Evolutionary conservation across 2,329 filamentous ascomycete genomes (phyloP), one percentile per base, ranked within the genome.

Genomic region (Fusarium mundagurra): DNA sequence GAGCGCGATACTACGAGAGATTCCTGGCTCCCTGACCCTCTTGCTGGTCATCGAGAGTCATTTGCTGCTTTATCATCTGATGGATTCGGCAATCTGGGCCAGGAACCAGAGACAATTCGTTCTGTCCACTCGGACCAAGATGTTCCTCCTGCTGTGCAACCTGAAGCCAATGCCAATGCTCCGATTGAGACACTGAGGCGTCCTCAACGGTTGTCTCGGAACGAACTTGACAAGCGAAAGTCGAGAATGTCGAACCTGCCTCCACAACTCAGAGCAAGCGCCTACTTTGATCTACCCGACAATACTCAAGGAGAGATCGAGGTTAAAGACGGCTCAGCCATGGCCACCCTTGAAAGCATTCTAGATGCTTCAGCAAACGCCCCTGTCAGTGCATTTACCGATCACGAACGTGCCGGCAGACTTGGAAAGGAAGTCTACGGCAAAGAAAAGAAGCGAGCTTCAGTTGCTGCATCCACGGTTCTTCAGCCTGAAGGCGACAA

Each of bases 351-450:
- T 13, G 95, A 99, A 75, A 95, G 91, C 80, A 97, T 99, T 61
- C 88, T 99, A 22, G 93, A 98, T 80, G 96, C 96, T 13, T 96
- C 96, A 6, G 93, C 94, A 6, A 90, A 88, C 68, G 96, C 96
- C 1, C 96, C 96, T 3, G 95, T 98, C 36, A 94, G 88, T 74
- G 96, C 95, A 33, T 98, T 98, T 78, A 97, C 93, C 1, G 94
- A 98, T 78, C 95, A 98, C 81, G 90, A 92, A 1, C 95, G 93
- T 79, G 93, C 92, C 34, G 95, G 95, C 9, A 90, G 91, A 71
- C 86, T 95, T 17, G 93, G 94, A 31, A 82, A 89, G 9, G 93
- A 96, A 76, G 89, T 95, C 0, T 97, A 96, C 79, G 92, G 92
- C 39, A 80, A 84, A 73, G 84, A 88, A 74, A 88, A 87, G 80